Evolutionary conservation across 345 rosid genomes (phyloP).

Genomic region (Lumnitzera littorea): DNA sequence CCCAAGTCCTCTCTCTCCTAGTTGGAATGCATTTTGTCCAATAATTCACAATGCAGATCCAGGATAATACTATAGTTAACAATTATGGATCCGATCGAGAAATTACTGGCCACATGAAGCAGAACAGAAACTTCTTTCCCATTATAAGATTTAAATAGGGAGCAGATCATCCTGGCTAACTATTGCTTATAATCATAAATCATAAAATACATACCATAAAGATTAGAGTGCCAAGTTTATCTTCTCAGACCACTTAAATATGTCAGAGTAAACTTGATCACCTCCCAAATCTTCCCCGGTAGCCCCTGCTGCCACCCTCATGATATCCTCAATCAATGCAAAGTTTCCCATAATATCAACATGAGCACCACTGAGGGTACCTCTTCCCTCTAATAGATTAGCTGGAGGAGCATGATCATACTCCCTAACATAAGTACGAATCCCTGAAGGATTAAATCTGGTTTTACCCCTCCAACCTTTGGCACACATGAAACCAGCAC

Average conservation of each 20-base stretch:
- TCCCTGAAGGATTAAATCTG: slow-evolving; percentile 84
- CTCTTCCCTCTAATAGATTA: slow-evolving; percentile 82
- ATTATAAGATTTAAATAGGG: no score
- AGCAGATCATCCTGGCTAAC: no score
- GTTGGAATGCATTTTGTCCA: no score
- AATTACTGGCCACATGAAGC: no score
- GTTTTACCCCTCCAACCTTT: slow-evolving; percentile 97
- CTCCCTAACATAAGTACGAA: slow-evolving; percentile 62
- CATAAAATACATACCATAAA: neutral
- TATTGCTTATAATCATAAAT: no score
- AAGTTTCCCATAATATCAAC: slow-evolving; percentile 98
- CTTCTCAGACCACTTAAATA: slow-evolving; percentile 79
- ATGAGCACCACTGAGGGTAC: slow-evolving; percentile 86
- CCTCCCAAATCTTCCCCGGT: slow-evolving; percentile 76
- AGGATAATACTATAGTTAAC: no score
- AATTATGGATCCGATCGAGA: no score
- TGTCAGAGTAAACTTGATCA: slow-evolving; percentile 74
- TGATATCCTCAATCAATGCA: slow-evolving; percentile 76
- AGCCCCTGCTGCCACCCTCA: slow-evolving; percentile 84
- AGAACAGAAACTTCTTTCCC: no score
- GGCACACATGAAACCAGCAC: slow-evolving; percentile 91
- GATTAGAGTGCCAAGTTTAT: slow-evolving; percentile 49
- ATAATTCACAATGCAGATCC: no score
- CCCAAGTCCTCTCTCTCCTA: no score
- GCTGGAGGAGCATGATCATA: slow-evolving; percentile 84